Evolutionary conservation across 208 protist genomes (phyloP), one percentile per base, ranked within the genome.

Genomic region (Leishmania martiniquensis): DNA sequence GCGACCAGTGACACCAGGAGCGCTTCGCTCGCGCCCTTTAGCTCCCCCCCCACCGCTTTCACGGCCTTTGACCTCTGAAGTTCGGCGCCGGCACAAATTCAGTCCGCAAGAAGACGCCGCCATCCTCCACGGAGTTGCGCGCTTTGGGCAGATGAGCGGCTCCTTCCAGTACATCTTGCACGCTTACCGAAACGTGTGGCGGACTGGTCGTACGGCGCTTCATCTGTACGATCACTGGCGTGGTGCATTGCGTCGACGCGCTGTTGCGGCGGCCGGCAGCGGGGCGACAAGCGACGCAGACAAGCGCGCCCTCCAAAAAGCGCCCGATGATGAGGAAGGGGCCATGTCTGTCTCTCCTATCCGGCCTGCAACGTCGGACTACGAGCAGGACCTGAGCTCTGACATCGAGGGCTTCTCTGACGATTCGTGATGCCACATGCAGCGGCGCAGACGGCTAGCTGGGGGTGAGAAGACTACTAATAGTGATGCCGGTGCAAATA

Each of bases 161-260:
- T 54, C 82, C 49, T 97, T 97, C 75, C 75, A 85, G 32, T 87
- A 83, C 52, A 97, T 97, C 72, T 86, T 87, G 62, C 77, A 87
- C 52, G 85, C 87, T 74, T 95, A 89, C 80, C 80, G 75, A 34
- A 29, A 22, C 29, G 90, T 93, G 17, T 96, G 90, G 91, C 86
- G 86, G 72, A 80, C 63, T 25, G 86, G 81, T 15, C 85, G 93
- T 39, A 96, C 91, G 1, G 55, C 91, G 15, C 83, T 67, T 32
- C 82, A 93, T 71, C 77, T 97, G 73, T 95, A 89, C 74, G 90
- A 97, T 73, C 93, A 97, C 82, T 97, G 93, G 93, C 88, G 93
- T 12, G 93, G 86, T 57, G 86, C 85, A 29, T 77, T 96, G 73
- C 85, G 86, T 13, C 80, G 84, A 2, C 78, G 80, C 29, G 84